phyloP scores from a whole-genome alignment of 225 moss, liverwort and hornwort genomes.

The Antitrichia curtipendula region DNA sequence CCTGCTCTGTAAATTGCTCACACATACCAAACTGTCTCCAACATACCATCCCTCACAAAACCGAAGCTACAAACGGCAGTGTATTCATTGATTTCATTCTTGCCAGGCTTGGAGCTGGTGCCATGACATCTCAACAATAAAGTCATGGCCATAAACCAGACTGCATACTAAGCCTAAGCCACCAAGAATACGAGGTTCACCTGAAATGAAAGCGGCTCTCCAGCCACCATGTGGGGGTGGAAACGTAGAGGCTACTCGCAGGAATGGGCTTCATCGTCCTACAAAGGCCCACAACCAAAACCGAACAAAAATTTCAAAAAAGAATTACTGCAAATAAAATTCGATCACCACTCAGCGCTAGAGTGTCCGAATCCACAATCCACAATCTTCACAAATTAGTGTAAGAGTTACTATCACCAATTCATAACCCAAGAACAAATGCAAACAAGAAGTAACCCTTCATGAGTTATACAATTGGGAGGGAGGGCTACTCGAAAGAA shows the following conservation, averaged over 20 bases:
- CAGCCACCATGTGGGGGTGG: constrained; percentile 93
- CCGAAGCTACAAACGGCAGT: background rate
- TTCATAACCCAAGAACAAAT: background rate
- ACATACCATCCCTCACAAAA: background rate
- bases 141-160: background rate
- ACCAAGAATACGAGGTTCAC: constrained; percentile 3
- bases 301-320: background rate
- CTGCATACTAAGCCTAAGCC: background rate
- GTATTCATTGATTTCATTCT: background rate
- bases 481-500: background rate
- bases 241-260: constrained; percentile 42
- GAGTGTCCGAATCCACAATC: background rate
- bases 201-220: constrained; percentile 97
- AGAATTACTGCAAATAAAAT: background rate
- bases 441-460: background rate
- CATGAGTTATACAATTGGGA: background rate
- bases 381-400: background rate
- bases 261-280: constrained; percentile 69
- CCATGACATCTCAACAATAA: background rate
- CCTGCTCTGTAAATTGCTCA: background rate
- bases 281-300: background rate
- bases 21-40: background rate
- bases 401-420: background rate
- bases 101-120: background rate
- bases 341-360: background rate